Conservation (phyloP, 140 eudicot species). For the Senecio squalidus region DNA sequence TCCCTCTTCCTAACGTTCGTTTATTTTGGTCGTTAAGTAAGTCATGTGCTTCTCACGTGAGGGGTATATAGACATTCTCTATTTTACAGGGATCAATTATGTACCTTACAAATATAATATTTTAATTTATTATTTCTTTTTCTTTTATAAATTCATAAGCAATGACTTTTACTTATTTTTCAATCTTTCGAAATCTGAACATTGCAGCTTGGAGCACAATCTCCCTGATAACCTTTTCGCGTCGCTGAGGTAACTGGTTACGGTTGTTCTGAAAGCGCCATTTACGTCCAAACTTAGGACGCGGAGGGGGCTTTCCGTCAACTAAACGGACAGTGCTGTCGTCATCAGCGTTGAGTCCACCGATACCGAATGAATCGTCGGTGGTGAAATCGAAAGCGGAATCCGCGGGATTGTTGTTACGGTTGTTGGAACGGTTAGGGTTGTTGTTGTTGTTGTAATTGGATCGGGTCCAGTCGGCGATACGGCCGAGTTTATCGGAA, state of each 20-base stretch:
- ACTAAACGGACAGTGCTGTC: slow-evolving; percentile 19
- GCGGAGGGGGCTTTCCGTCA: slow-evolving; percentile 26
- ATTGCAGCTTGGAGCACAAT: no score
- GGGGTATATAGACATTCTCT: no score
- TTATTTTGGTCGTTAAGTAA: no score
- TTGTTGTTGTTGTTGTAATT: slow-evolving; percentile 20
- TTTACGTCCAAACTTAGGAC: slow-evolving; percentile 25
- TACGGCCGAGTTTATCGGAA: slow-evolving; percentile 30
- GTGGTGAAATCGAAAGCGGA: slow-evolving; percentile 29
- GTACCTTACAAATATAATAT: no score
- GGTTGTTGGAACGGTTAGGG: slow-evolving; percentile 2
- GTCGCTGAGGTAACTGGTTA: slow-evolving; percentile 26
- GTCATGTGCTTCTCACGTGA: no score
- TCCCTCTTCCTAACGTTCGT: no score
- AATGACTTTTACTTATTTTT: no score
- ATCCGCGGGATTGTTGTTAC: slow-evolving; percentile 11
- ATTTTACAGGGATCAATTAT: no score
- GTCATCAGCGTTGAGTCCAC: slow-evolving; percentile 23
- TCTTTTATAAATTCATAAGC: no score
- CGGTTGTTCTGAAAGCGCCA: slow-evolving; percentile 27
- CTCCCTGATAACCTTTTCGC: no score
- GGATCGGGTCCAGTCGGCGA: slow-evolving; percentile 20
- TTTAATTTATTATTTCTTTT: no score
- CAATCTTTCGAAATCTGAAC: no score
- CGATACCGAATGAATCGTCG: slow-evolving; percentile 22